phyloP scores from a whole-genome alignment of 345 rosid species.

The Eucalyptus pumila region DNA sequence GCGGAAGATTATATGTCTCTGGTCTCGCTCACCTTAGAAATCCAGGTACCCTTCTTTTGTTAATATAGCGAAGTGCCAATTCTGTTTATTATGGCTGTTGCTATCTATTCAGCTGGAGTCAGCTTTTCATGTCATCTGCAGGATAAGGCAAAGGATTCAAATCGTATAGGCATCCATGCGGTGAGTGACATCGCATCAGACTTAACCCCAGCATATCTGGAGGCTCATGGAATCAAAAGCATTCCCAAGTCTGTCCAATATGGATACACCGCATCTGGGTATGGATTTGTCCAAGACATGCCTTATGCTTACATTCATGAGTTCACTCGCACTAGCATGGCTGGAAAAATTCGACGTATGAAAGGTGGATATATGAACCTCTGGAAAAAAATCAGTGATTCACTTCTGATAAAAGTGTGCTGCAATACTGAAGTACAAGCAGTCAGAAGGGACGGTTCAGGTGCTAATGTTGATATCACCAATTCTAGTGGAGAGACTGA shows the following conservation, averaged over 20 bases:
- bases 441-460: conserved; percentile 14
- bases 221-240: conserved; percentile 23
- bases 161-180: conserved; percentile 41
- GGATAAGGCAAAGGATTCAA: conserved; percentile 47
- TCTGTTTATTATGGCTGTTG: not conserved
- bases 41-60: conserved; percentile 22
- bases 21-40: conserved; percentile 39
- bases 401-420: conserved; percentile 28
- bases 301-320: conserved; percentile 61
- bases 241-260: conserved; percentile 49
- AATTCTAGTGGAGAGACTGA: conserved; percentile 16
- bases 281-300: conserved; percentile 62
- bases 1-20: conserved; percentile 59
- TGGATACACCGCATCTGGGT: conserved; percentile 70
- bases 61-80: not conserved
- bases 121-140: not conserved
- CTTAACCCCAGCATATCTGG: conserved; percentile 31
- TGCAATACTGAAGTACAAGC: conserved; percentile 35
- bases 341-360: conserved; percentile 54
- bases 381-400: conserved; percentile 34
- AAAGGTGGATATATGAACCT: conserved; percentile 47
- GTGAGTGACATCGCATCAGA: conserved; percentile 55
- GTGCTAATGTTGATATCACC: conserved; percentile 18
- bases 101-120: not conserved
- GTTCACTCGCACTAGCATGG: conserved; percentile 64